Percentiles rank a stretch among this genome's conserved stretches.
Conservation (phyloP, 2,329 filamentous ascomycete species). For the Trichoderma oligosporum region DNA sequence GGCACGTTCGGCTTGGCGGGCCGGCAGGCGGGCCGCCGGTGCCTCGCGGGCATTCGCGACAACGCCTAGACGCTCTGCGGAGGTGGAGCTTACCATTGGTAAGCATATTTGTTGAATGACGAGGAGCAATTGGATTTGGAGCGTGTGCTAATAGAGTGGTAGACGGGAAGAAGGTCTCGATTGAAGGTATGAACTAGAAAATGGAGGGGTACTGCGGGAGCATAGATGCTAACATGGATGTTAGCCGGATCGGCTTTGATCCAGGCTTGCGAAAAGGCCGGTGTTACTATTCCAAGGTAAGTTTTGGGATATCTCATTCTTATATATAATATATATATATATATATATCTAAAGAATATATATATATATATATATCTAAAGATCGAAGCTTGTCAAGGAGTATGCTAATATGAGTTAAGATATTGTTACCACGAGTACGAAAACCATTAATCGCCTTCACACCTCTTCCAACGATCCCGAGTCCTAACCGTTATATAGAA, state of each 20-base stretch:
- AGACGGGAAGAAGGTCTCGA: conserved; percentile 98
- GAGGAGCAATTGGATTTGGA: conserved; percentile 30
- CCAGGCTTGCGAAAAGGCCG: conserved; percentile 98
- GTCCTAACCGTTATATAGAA: conserved; percentile 54
- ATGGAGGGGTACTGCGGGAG: conserved; percentile 19
- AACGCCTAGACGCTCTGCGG: conserved; percentile 72
- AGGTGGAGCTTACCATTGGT: conserved; percentile 97
- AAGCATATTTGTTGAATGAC: conserved; percentile 27
- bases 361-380: too few species aligned
- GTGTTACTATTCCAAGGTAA: conserved; percentile 79
- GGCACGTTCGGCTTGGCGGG: conserved; percentile 65
- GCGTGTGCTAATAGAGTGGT: conserved; percentile 32
- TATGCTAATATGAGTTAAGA: conserved; percentile 49
- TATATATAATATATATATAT: too few species aligned
- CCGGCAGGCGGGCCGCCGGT: conserved; percentile 54
- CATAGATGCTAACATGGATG: conserved; percentile 36
- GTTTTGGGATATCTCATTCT: too few species aligned
- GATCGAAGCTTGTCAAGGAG: neutral
- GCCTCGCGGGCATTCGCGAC: conserved; percentile 78
- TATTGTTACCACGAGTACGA: conserved; percentile 98
- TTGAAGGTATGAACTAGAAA: conserved; percentile 68
- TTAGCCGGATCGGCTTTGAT: conserved; percentile 94
- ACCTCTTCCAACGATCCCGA: conserved; percentile 23
- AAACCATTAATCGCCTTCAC: conserved; percentile 20
- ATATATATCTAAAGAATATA: too few species aligned